A percentile compares a stretch with the other conserved stretches of the same genome.
phyloP scores from a whole-genome alignment of 2,329 filamentous ascomycete genomes.

The Aspergillus jensenii region DNA sequence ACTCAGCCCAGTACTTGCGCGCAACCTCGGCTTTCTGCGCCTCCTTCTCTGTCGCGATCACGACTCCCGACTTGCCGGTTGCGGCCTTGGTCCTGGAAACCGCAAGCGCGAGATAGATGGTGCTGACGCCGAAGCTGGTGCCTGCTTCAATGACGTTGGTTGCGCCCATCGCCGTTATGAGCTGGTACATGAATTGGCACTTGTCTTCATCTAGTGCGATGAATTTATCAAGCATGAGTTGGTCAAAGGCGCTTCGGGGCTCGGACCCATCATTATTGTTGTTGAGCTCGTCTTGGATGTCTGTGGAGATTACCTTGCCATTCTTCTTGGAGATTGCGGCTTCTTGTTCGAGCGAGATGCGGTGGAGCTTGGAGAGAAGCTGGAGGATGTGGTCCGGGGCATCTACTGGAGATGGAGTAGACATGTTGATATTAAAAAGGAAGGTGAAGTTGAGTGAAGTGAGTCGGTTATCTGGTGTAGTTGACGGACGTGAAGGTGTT shows the following conservation, averaged over 20 bases:
- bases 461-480: no score
- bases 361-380: constrained; percentile 23
- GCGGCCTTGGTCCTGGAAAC: constrained; percentile 49
- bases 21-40: constrained; percentile 53
- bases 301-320: constrained; percentile 22
- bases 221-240: constrained; percentile 52
- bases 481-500: no score
- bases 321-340: constrained; percentile 14
- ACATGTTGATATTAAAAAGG: background rate
- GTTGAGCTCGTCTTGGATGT: constrained; percentile 13
- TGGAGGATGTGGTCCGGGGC: constrained; percentile 22
- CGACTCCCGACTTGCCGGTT: constrained; percentile 39
- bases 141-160: constrained; percentile 59
- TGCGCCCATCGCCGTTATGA: constrained; percentile 51
- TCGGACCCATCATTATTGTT: background rate
- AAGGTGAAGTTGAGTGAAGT: no score
- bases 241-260: constrained; percentile 19
- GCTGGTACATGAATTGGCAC: constrained; percentile 57
- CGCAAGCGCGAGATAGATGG: constrained; percentile 62
- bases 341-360: constrained; percentile 24
- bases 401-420: constrained; percentile 6
- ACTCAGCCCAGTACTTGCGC: constrained; percentile 52
- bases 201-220: constrained; percentile 62
- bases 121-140: constrained; percentile 62
- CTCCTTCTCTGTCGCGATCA: constrained; percentile 64